Evolutionary conservation across 2,329 filamentous ascomycete species (phyloP).

Genomic region (Talaromyces sp.): DNA sequence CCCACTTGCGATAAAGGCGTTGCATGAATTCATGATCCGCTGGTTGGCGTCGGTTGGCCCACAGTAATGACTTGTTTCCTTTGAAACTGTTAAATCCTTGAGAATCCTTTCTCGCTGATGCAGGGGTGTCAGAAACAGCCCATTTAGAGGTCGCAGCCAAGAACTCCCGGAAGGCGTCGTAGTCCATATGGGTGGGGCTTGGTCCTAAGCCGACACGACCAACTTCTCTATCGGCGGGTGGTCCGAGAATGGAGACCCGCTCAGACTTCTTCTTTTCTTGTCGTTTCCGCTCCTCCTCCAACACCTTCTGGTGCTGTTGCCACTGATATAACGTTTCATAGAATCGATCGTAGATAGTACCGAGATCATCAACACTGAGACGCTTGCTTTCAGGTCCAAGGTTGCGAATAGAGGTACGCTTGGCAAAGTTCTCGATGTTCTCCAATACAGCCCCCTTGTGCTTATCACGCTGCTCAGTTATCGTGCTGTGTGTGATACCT

Average conservation of each 20-base stretch:
- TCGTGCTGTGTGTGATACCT: slow-evolving; percentile 88
- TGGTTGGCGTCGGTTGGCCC: slow-evolving; percentile 66
- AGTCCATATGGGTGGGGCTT: slow-evolving; percentile 94
- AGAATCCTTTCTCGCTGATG: slow-evolving; percentile 56
- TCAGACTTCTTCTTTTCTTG: slow-evolving; percentile 62
- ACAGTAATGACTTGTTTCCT: slow-evolving; percentile 52
- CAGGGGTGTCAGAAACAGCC: slow-evolving; percentile 86
- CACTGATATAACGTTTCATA: slow-evolving; percentile 90
- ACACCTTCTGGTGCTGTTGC: slow-evolving; percentile 76
- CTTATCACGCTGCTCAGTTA: slow-evolving; percentile 83
- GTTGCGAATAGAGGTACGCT: slow-evolving; percentile 93
- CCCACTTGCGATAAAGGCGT: slow-evolving; percentile 86
- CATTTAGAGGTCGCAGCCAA: slow-evolving; percentile 86
- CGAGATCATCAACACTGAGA: slow-evolving; percentile 80
- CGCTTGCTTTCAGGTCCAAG: slow-evolving; percentile 95
- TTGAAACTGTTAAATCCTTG: slow-evolving; percentile 59
- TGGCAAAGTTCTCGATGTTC: slow-evolving; percentile 96
- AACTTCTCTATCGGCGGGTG: slow-evolving; percentile 67
- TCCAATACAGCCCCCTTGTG: slow-evolving; percentile 94
- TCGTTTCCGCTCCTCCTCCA: slow-evolving; percentile 72
- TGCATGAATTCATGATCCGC: slow-evolving; percentile 94
- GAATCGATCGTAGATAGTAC: slow-evolving; percentile 90
- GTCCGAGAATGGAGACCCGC: slow-evolving; percentile 45
- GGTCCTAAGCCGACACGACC: slow-evolving; percentile 85
- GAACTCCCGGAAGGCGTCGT: slow-evolving; percentile 93